Evolutionary conservation across 345 rosid species (phyloP).

Genomic region (Linum usitatissimum): DNA sequence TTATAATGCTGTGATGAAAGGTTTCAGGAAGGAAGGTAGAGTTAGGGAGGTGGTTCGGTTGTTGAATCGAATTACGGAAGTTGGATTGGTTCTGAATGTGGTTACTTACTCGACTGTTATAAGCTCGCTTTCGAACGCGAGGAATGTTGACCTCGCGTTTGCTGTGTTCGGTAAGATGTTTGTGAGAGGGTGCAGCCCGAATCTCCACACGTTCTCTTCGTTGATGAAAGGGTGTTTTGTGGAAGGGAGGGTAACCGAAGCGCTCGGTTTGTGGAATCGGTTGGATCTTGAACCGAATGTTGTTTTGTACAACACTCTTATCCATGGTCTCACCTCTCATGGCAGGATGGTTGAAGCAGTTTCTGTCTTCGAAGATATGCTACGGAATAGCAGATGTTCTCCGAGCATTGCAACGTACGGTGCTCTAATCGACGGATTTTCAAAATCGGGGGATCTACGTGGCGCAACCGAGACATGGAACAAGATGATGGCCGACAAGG

Average conservation of each 20-base stretch:
- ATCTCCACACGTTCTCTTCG: constrained; percentile 52
- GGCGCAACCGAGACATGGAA: constrained; percentile 75
- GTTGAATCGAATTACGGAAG: constrained; percentile 41
- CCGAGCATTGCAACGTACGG: constrained; percentile 57
- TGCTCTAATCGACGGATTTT: constrained; percentile 60
- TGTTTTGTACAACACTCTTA: constrained; percentile 52
- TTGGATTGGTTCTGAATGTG: constrained; percentile 50
- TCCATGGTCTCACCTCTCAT: constrained; percentile 53
- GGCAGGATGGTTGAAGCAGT: constrained; percentile 47
- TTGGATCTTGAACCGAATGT: constrained; percentile 31
- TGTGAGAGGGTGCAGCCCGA: constrained; percentile 62
- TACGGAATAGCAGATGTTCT: constrained; percentile 26
- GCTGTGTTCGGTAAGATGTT: constrained; percentile 59
- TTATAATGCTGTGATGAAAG: constrained; percentile 63
- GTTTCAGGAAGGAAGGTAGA: constrained; percentile 43
- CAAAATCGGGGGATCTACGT: constrained; percentile 46
- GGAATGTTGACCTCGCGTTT: constrained; percentile 42
- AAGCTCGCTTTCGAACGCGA: constrained; percentile 40
- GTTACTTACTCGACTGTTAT: constrained; percentile 63
- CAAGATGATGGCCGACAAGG: constrained; percentile 44
- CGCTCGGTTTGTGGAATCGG: constrained; percentile 48
- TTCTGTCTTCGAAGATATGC: constrained; percentile 46
- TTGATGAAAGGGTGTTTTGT: constrained; percentile 60
- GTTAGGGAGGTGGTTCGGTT: constrained; percentile 41
- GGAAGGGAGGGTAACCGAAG: constrained; percentile 41